Conservation (phyloP, 495 filamentous ascomycete species). For the Neurospora sp. region DNA sequence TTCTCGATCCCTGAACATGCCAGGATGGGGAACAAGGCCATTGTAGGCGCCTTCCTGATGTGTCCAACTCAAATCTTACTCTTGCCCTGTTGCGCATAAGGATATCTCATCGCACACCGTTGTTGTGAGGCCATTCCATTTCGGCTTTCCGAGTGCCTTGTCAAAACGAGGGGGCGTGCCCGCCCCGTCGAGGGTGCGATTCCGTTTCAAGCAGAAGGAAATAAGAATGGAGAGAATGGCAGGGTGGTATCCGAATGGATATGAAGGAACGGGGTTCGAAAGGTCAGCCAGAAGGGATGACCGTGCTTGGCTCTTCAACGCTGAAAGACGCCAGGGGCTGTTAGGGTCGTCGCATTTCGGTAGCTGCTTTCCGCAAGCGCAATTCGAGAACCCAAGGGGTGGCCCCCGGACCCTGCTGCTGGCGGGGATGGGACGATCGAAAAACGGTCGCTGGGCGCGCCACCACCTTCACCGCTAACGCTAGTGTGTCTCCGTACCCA, state of each 20-base stretch:
- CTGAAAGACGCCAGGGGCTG: neutral
- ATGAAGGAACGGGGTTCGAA: neutral
- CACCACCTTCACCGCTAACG: neutral
- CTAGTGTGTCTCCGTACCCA: neutral
- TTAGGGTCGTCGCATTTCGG: neutral
- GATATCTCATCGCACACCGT: neutral
- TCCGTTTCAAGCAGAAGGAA: neutral
- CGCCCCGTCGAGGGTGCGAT: neutral
- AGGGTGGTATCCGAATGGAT: neutral
- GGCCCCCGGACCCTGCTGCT: neutral
- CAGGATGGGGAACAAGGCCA: neutral
- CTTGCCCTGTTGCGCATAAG: neutral
- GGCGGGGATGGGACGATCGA: neutral
- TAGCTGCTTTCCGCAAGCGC: neutral
- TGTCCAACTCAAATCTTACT: neutral
- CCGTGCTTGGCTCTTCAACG: neutral
- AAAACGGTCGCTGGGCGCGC: neutral
- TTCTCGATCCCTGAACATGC: neutral
- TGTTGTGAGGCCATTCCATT: neutral
- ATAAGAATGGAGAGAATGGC: neutral
- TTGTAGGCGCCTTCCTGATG: neutral
- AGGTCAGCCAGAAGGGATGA: neutral
- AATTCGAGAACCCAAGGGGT: neutral
- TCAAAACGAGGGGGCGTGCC: neutral
- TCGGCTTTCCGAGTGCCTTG: neutral